Evolutionary conservation across 2,329 filamentous ascomycete species (phyloP).

Genomic region (Apiospora koreana): DNA sequence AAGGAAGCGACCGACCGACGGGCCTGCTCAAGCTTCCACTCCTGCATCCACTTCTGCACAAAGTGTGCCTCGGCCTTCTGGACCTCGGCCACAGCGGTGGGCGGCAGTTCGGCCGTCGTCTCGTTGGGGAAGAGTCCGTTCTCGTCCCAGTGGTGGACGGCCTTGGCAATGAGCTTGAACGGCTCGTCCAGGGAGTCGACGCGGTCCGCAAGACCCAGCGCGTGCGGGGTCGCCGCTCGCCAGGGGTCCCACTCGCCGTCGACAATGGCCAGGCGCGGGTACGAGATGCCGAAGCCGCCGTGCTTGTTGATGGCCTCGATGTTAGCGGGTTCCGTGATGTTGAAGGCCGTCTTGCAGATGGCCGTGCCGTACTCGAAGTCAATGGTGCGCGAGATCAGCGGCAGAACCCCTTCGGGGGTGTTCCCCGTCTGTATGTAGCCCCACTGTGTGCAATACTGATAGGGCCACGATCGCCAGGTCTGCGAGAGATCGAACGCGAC

Average conservation of each 20-base stretch:
- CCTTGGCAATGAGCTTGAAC: constrained; percentile 68
- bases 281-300: constrained; percentile 72
- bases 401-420: constrained; percentile 62
- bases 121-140: constrained; percentile 65
- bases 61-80: constrained; percentile 62
- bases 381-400: constrained; percentile 71
- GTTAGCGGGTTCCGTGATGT: constrained; percentile 65
- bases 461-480: constrained; percentile 49
- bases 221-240: constrained; percentile 72
- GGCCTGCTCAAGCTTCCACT: constrained; percentile 44
- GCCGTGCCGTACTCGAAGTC: constrained; percentile 62
- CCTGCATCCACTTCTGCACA: constrained; percentile 67
- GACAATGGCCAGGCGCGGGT: constrained; percentile 74
- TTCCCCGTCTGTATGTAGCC: constrained; percentile 77
- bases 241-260: constrained; percentile 81
- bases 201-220: constrained; percentile 58
- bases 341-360: constrained; percentile 69
- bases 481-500: constrained; percentile 37
- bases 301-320: constrained; percentile 72
- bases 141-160: constrained; percentile 81
- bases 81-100: constrained; percentile 55
- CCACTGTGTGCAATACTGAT: constrained; percentile 63
- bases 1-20: neutral
- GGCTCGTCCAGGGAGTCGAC: constrained; percentile 66
- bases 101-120: constrained; percentile 59